Evolutionary conservation across 2,329 filamentous ascomycete species (phyloP).

Genomic region (Cladosporium sp.): DNA sequence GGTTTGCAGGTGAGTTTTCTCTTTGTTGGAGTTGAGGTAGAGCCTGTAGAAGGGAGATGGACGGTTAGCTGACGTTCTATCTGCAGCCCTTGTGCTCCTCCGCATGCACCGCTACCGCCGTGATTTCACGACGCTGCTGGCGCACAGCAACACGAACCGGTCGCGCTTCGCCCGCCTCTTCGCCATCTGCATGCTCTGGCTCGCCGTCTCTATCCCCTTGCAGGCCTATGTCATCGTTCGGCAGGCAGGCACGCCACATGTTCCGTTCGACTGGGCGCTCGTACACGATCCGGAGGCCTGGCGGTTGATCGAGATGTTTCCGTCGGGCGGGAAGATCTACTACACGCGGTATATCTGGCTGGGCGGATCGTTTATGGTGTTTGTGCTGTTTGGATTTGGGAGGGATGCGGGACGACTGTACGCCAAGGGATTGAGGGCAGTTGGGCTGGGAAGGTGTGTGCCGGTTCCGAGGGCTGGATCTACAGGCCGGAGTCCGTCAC

Average conservation of each 20-base stretch:
- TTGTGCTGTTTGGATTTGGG: conserved; percentile 60
- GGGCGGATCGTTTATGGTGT: conserved; percentile 48
- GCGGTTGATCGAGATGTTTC: conserved; percentile 43
- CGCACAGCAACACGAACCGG: conserved; percentile 48
- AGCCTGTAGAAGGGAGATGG: neutral
- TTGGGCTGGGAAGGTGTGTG: conserved; percentile 33
- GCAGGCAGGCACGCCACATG: conserved; percentile 29
- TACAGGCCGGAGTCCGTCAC: neutral
- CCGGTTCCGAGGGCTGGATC: neutral
- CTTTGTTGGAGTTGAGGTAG: too few relatives aligned
- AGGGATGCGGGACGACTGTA: conserved; percentile 54
- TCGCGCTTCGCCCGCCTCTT: conserved; percentile 58
- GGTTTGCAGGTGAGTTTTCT: conserved; percentile 50
- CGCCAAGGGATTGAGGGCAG: conserved; percentile 35
- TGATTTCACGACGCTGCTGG: conserved; percentile 52
- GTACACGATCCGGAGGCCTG: conserved; percentile 47
- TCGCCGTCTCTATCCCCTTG: conserved; percentile 48
- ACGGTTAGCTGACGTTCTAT: conserved; percentile 7
- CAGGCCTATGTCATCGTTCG: conserved; percentile 45
- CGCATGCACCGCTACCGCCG: conserved; percentile 56
- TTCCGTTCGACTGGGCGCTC: conserved; percentile 42
- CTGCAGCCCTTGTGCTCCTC: conserved; percentile 50
- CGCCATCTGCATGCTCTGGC: conserved; percentile 47
- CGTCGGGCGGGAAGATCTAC: conserved; percentile 38
- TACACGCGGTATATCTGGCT: conserved; percentile 56